A percentile compares a stretch with the other conserved stretches of the same genome.
Conservation (phyloP, 208 protist genomes). For the Leishmania turanica region DNA sequence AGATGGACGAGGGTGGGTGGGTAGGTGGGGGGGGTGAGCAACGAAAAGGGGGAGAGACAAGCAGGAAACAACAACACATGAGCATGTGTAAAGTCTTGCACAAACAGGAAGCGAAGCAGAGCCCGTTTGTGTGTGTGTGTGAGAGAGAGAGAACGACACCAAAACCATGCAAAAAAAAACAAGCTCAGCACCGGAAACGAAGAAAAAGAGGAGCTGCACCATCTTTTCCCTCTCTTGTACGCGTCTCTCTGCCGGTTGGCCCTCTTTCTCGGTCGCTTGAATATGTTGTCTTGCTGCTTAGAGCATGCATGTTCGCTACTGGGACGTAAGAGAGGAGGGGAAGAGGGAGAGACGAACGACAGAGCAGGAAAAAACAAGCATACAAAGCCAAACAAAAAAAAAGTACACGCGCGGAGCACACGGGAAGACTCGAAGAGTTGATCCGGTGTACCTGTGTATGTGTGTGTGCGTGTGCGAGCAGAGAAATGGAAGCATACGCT, state of each 20-base stretch:
- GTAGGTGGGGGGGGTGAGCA: neutral
- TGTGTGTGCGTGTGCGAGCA: neutral
- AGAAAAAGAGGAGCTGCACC: neutral
- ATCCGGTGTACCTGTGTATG: neutral
- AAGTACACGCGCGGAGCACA: neutral
- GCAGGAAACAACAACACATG: neutral
- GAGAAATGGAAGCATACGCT: neutral
- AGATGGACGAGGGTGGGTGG: neutral
- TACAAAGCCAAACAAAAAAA: neutral
- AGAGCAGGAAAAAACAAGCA: neutral
- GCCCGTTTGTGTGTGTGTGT: too few relatives aligned
- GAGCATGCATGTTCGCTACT: neutral
- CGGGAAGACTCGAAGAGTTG: neutral
- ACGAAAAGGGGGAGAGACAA: neutral
- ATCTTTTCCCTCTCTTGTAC: neutral
- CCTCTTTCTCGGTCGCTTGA: neutral
- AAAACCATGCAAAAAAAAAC: neutral
- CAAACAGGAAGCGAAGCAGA: neutral
- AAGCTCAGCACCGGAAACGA: neutral
- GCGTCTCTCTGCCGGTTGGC: neutral
- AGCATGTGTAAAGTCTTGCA: neutral
- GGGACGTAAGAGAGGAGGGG: neutral
- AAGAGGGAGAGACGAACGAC: slow-evolving; percentile 6
- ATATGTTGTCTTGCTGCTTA: neutral
- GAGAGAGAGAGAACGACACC: neutral